Percentiles rank a stretch among this genome's conserved stretches.
Evolutionary conservation across 768 basidiomycete species (phyloP).

Genomic region (Pleurotus citrinopileatus): DNA sequence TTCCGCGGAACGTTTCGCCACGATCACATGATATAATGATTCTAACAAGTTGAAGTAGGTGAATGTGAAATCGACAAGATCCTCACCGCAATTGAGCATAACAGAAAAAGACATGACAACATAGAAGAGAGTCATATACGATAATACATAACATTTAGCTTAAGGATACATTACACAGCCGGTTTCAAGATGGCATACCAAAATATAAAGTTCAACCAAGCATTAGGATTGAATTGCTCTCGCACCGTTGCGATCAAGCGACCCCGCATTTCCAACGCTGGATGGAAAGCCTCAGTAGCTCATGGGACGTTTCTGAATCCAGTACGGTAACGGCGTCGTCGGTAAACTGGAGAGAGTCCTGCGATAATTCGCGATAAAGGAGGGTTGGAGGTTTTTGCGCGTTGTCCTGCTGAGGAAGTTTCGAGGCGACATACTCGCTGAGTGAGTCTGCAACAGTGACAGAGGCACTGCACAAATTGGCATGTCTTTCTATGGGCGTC

Average conservation of each 20-base stretch:
- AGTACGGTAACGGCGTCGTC: neutral
- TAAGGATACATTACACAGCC: neutral
- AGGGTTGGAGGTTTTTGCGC: neutral
- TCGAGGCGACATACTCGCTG: neutral
- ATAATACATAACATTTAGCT: neutral
- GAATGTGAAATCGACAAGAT: too few relatives aligned
- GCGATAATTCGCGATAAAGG: neutral
- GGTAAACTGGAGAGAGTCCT: neutral
- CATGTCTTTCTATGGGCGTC: neutral
- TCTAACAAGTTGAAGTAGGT: too few relatives aligned
- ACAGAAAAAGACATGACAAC: neutral
- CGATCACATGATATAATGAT: too few relatives aligned
- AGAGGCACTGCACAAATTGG: neutral
- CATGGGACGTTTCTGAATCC: neutral
- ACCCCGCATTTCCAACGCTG: conserved; percentile 5
- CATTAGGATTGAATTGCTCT: too few relatives aligned
- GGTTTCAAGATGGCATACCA: neutral
- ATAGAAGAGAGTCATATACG: neutral
- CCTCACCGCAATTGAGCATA: too few relatives aligned
- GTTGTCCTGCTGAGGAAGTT: neutral
- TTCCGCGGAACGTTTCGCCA: too few relatives aligned
- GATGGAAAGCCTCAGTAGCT: neutral
- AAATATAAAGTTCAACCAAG: too few relatives aligned
- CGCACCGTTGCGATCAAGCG: too few relatives aligned
- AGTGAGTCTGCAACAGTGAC: neutral